Conservation (phyloP, 1,284 basidiomycete species). For the Bondarzewia mesenterica region DNA sequence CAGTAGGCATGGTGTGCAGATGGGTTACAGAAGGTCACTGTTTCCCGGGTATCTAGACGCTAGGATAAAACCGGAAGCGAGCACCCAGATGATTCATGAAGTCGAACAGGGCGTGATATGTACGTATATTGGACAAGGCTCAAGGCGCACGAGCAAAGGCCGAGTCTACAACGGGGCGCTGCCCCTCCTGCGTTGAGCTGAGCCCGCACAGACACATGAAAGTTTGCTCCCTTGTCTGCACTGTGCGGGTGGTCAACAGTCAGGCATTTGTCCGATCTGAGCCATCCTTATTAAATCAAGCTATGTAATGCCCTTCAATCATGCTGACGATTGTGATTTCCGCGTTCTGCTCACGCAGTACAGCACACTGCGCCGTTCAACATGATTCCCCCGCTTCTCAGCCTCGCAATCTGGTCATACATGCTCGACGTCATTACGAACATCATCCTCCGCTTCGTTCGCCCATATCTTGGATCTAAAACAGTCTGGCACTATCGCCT, state of each 20-base stretch:
- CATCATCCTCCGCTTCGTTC: constrained; percentile 26
- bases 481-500: constrained; percentile 44
- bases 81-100: too few relatives aligned
- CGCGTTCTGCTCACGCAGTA: constrained; percentile 10
- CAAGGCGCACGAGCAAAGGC: constrained; percentile 32
- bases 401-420: constrained; percentile 35
- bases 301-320: too few relatives aligned
- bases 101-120: too few relatives aligned
- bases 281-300: constrained; percentile 15
- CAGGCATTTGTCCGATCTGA: constrained; percentile 23
- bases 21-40: too few relatives aligned
- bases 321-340: not conserved
- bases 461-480: constrained; percentile 34
- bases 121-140: too few relatives aligned
- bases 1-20: too few relatives aligned
- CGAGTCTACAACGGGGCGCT: constrained; percentile 25
- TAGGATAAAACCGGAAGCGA: too few relatives aligned
- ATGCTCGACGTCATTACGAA: constrained; percentile 35
- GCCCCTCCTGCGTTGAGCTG: constrained; percentile 17
- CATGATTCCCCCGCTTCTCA: constrained; percentile 20
- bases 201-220: constrained; percentile 20
- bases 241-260: constrained; percentile 30
- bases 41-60: too few relatives aligned
- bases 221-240: not conserved
- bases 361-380: constrained; percentile 11